phyloP scores from a whole-genome alignment of 495 filamentous ascomycete species.

The Oleoguttula mirabilis region DNA sequence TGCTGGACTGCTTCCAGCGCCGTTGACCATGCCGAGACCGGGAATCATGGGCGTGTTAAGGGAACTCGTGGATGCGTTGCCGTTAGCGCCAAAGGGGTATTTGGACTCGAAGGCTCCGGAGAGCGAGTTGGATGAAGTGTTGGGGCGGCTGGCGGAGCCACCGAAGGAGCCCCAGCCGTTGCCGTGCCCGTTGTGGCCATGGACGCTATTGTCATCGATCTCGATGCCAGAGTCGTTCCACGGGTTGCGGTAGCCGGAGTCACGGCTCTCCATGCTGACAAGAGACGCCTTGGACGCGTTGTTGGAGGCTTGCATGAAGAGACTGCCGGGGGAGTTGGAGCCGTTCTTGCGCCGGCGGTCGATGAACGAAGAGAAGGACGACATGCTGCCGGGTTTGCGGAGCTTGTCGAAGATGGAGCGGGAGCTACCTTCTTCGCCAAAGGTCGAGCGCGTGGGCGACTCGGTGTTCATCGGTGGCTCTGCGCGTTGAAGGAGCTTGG shows the following conservation, averaged over 20 bases:
- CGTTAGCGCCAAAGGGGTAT: conserved; percentile 50
- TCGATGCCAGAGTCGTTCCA: conserved; percentile 97
- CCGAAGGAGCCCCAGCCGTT: conserved; percentile 43
- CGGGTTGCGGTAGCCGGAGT: conserved; percentile 86
- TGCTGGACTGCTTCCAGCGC: conserved; percentile 4
- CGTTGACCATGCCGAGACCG: conserved; percentile 35
- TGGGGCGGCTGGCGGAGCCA: conserved; percentile 26
- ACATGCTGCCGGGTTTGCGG: conserved; percentile 84
- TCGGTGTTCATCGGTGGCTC: conserved; percentile 63
- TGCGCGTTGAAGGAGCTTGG: conserved; percentile 85
- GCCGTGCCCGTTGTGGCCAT: conserved; percentile 44
- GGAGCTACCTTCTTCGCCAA: conserved; percentile 52
- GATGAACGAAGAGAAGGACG: conserved; percentile 82
- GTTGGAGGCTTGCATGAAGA: conserved; percentile 85
- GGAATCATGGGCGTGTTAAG: conserved; percentile 22
- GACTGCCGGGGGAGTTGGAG: conserved; percentile 63
- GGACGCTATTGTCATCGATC: conserved; percentile 68
- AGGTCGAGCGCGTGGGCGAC: conserved; percentile 69
- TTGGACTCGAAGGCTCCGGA: conserved; percentile 37
- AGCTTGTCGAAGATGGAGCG: conserved; percentile 78
- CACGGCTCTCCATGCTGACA: conserved; percentile 81
- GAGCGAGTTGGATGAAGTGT: conserved; percentile 19
- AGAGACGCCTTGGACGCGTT: conserved; percentile 93
- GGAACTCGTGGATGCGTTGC: conserved; percentile 20
- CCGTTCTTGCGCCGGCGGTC: conserved; percentile 85